Base-by-base conservation (phyloP, 2,329 filamentous ascomycete species). In the Fusarium nanum region DNA sequence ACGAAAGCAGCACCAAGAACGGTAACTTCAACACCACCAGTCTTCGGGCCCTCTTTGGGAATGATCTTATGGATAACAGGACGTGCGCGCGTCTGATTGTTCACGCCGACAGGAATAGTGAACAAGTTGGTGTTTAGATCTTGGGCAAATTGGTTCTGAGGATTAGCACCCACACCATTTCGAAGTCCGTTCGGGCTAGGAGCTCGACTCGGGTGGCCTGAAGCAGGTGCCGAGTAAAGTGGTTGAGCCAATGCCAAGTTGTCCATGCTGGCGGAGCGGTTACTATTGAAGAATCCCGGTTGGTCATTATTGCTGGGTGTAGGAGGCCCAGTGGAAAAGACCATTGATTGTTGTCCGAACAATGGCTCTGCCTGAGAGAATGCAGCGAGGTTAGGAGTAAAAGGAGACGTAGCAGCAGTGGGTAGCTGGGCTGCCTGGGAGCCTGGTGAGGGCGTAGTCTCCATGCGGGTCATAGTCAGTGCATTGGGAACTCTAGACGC, bases 21-120 rank as follows among this genome's bases (percentile, higher is more conserved):
- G 0, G 93, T 95, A 5, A 97, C 93, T 78, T 98, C 94, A 55
- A 93, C 94, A 44, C 94, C 94, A 63, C 94, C 94, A 37, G 88
- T 89, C 62, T 90, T 92, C 9, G 94, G 92, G 0, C 94, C 94
- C 78, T 97, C 92, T 30, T 87, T 87, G 1, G 94, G 94, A 37
- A 96, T 93, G 66, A 97, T 86, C 78, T 94, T 95, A 77, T 93
- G 91, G 23, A 97, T 95, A 20, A 91, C 88, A 4, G 87, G 83
- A 13, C 80, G 77, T 2, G 72, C 58, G 30, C 85, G 81, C n/a
- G 85, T 81, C 45, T 84, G 83, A 50, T 83, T 37, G 34, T 37
- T 83, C 58, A 86, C 80, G 10, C 78, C 80, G 28, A 88, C 77
- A 28, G 87, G 83, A 32, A 87, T 79, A 22, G 80, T 78, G 78